Base-by-base conservation (phyloP, 2,329 filamentous ascomycete species). In the Colletotrichum salicis region DNA sequence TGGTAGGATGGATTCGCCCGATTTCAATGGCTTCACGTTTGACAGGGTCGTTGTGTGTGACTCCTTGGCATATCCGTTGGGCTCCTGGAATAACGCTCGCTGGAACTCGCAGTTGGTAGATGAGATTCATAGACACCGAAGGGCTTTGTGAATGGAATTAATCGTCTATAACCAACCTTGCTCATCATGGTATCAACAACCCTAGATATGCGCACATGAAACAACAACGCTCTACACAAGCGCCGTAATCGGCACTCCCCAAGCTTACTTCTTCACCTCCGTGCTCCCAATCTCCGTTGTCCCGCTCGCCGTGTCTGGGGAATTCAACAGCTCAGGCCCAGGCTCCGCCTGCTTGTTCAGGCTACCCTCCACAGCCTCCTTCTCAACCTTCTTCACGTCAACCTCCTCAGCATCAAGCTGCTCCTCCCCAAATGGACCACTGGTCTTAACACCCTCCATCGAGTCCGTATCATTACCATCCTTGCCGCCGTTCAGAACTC, bases 351-450 rank as follows among this genome's bases (percentile, higher is more conserved):
- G 56, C 51, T 35, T 62, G 2, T 54, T 51, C 4, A 45, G 24
- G 2, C 41, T 58, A 0, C 35, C 60, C 2, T 19, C 24, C 12
- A 10, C 56, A 19, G 22, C 31, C 24, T 41, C 37, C 19, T 27
- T 65, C 29, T 29, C 48, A 7, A 60, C 52, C 29, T 73, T 68
- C 33, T 55, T 64, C 1, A 27, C 35, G 15, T 66, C 45, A 6
- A 63, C 59, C 7, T 76, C 73, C 1, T 74, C 72, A 0, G 72
- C 74, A 5, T 66, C 41, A 22, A 83, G 65, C 31, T 81, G 79
- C 64, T 82, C 81, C 11, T 83, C 82, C 0, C 71, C 73, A 5
- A 37, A 69, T 0, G 82, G 82, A 0, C 82, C 83, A 59, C 80
- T 82, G 1, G 78, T 77, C 76, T 78, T 82, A 2, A 84, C 77